These are phyloP conservation scores for Rhodotorula kratochvilovae DNA, from an alignment of 768 basidiomycete species.

Conservation along the genomic window DNA sequence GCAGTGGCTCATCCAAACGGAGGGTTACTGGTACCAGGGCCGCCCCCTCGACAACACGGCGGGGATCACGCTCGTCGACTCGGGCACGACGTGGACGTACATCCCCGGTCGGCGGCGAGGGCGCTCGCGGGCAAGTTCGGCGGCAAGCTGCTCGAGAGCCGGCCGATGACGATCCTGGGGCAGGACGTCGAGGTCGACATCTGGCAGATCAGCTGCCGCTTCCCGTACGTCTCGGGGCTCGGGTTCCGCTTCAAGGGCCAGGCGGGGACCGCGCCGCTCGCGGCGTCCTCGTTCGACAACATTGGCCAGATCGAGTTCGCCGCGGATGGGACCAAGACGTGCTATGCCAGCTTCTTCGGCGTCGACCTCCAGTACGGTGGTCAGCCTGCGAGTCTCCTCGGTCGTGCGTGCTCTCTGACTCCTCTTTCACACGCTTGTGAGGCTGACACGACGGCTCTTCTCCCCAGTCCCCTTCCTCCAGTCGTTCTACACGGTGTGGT, in stretches of 20 bases:
- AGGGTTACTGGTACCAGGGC: not conserved
- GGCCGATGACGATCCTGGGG: not conserved
- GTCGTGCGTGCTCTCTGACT: not conserved
- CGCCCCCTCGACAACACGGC: not conserved
- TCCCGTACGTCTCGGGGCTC: not conserved
- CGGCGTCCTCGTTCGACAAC: not conserved
- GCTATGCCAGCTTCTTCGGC: not conserved
- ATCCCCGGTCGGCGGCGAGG: not conserved
- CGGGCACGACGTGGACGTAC: not conserved
- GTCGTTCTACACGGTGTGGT: not conserved
- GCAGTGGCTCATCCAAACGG: not conserved
- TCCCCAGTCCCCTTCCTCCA: not conserved
- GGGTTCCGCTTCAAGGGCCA: not conserved
- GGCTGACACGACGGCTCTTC: not conserved
- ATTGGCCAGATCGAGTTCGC: not conserved
- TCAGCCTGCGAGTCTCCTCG: not conserved
- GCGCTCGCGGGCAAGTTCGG: not conserved
- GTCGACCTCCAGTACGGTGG: not conserved
- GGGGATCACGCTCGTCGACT: not conserved
- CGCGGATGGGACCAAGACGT: not conserved
- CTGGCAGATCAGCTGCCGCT: not conserved
- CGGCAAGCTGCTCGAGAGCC: not conserved
- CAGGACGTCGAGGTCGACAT: not conserved
- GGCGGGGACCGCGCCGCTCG: not conserved
- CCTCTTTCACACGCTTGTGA: not conserved